Base-by-base conservation (phyloP, 495 filamentous ascomycete genomes). In the Neurospora sp. region DNA sequence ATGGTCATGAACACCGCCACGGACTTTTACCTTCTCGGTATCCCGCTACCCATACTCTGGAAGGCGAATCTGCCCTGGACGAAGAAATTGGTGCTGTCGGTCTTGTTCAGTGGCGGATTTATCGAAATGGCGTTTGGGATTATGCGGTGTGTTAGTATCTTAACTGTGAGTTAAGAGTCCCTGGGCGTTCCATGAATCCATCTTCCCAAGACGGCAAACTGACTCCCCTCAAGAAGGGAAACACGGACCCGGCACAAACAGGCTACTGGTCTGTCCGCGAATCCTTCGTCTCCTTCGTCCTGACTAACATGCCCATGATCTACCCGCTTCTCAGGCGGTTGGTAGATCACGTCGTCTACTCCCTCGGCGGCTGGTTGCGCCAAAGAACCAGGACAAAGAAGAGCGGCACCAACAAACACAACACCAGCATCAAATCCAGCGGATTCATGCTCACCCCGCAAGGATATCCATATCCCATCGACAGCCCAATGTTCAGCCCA, bases 201-300 rank as follows among this genome's bases (percentile, higher is more conserved):
- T 40, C 15, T 40, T 40, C 40, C 34, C 39, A 3, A 48, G 39
- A 19, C 24, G 40, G 13, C 40, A 15, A 19, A 36, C 72, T 74
- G 21, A 48, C 69, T 13, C 4, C 4, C 31, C 37, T 28, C 40
- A 10, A 81, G 79, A 70, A 75, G 11, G 82, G 83, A 31, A 84
- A 87, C 76, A 82, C 82, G 71, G 86, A 86, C 70, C 77, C 83
- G 42, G 75, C 78, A 17, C 84, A 89, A 82, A 87, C 87, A 9
- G 88, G 88, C 45, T 85, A 83, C 81, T 91, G 89, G 89, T 88
- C 89, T 70, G 85, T 87, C 74, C 88, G 89, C 69, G 89, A 90
- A 74, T 89, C 88, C 42, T 90, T 91, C 74, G 86, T 90, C 70
- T 88, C 87, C 3, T 84, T 90, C 38, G 77, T 89, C 36, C 84